Conservation (phyloP, 352 stramenopile genomes). For the Saprolegnia diclina region DNA sequence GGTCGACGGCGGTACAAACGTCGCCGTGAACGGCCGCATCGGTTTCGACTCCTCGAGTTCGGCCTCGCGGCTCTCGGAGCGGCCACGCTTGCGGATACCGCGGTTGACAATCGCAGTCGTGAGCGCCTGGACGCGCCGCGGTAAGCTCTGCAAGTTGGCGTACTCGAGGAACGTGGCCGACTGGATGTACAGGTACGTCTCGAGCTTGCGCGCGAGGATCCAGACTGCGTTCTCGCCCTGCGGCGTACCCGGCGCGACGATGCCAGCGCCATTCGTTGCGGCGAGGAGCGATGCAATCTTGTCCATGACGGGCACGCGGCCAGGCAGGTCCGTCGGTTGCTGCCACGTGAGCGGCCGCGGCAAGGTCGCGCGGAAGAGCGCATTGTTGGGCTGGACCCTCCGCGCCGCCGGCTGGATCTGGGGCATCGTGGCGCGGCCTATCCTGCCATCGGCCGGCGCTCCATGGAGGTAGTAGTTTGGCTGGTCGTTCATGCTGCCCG, state of each 20-base stretch:
- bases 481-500: neutral
- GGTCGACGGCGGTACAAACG: constrained; percentile 29
- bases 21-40: constrained; percentile 12
- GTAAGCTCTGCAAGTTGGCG: constrained; percentile 67
- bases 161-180: constrained; percentile 78
- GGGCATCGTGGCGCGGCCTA: neutral
- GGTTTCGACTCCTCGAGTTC: neutral
- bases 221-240: constrained; percentile 46
- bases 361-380: constrained; percentile 61
- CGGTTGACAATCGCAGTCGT: constrained; percentile 80
- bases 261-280: neutral
- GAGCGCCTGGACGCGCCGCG: constrained; percentile 69
- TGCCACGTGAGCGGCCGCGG: constrained; percentile 81
- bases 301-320: constrained; percentile 61
- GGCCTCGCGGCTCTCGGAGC: neutral
- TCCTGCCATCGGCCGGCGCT: neutral
- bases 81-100: constrained; percentile 51
- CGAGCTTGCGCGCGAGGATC: constrained; percentile 70
- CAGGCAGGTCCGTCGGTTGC: constrained; percentile 56
- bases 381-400: constrained; percentile 64
- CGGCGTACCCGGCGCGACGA: neutral
- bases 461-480: neutral
- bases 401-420: constrained; percentile 31
- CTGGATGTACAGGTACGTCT: constrained; percentile 79
- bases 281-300: constrained; percentile 55